Evolutionary conservation across 306 rosid species (phyloP).

Genomic region (Lathyrus sativus): DNA sequence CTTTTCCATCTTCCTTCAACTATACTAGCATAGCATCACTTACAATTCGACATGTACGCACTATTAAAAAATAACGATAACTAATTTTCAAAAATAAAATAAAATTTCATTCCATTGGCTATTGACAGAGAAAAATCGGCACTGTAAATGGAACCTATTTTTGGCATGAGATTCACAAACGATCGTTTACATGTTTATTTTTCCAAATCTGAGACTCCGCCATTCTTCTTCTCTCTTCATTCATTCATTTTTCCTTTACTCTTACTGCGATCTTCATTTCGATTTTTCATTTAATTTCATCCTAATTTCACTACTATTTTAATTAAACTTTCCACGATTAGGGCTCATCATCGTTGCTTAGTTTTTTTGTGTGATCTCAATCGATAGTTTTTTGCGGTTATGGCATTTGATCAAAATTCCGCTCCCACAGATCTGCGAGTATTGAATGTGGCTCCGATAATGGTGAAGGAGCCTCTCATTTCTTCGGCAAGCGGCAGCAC

Average conservation of each 20-base stretch:
- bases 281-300: neutral
- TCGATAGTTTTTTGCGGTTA: conserved; percentile 20
- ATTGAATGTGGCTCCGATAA: conserved; percentile 54
- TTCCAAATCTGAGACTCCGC: conserved; percentile 2
- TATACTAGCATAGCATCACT: neutral
- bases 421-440: conserved; percentile 61
- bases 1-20: neutral
- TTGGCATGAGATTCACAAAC: neutral
- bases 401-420: conserved; percentile 84
- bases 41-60: neutral
- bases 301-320: neutral
- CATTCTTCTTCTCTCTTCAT: neutral
- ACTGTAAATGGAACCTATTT: conserved; percentile 18
- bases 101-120: neutral
- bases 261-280: neutral
- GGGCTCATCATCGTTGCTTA: neutral
- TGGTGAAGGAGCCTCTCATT: conserved; percentile 69
- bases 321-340: too few relatives aligned
- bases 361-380: conserved; percentile 16
- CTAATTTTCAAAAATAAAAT: neutral
- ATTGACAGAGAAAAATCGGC: neutral
- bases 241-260: neutral
- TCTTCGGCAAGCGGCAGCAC: conserved; percentile 31
- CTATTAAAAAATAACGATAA: neutral
- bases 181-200: neutral